Evolutionary conservation across 768 basidiomycete genomes (phyloP).

Genomic region (Rhizopogon vesiculosus): DNA sequence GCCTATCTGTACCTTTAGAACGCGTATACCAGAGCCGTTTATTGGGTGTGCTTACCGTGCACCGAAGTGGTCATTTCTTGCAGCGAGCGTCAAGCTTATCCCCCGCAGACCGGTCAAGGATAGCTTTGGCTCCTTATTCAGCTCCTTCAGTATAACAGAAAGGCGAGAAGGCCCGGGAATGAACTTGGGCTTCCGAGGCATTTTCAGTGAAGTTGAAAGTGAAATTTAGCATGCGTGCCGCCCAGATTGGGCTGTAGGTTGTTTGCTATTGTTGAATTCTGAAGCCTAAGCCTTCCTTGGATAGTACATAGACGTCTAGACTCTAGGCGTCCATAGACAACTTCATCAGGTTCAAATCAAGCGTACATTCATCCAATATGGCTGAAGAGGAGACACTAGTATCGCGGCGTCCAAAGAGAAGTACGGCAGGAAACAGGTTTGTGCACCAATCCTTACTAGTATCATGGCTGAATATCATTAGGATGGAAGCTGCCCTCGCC

Average conservation of each 20-base stretch:
- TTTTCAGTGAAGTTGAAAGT: not conserved
- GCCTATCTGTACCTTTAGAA: constrained; percentile 25
- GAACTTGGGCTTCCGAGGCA: constrained; percentile 18
- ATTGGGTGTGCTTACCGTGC: constrained; percentile 47
- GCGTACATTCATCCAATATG: not conserved
- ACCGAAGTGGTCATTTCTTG: constrained; percentile 68
- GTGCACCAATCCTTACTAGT: constrained; percentile 4
- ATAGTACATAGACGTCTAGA: no score
- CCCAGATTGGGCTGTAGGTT: not conserved
- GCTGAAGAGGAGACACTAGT: constrained; percentile 3
- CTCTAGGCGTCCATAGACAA: no score
- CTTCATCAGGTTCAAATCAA: not conserved
- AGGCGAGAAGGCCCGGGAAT: constrained; percentile 50
- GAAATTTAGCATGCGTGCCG: not conserved
- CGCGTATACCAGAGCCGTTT: constrained; percentile 17
- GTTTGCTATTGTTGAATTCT: constrained; percentile 19
- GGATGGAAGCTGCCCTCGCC: constrained; percentile 77
- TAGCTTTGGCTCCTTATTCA: constrained; percentile 50
- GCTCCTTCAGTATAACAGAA: constrained; percentile 44
- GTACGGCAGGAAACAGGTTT: constrained; percentile 77
- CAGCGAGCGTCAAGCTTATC: constrained; percentile 53
- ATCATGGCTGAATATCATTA: constrained; percentile 21
- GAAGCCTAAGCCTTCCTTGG: constrained; percentile 8
- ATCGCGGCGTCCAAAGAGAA: constrained; percentile 56
- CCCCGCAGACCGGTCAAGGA: constrained; percentile 43